Base-by-base conservation (phyloP, 2,329 filamentous ascomycete genomes). In the Pseudopyrenochaeta lycopersici region DNA sequence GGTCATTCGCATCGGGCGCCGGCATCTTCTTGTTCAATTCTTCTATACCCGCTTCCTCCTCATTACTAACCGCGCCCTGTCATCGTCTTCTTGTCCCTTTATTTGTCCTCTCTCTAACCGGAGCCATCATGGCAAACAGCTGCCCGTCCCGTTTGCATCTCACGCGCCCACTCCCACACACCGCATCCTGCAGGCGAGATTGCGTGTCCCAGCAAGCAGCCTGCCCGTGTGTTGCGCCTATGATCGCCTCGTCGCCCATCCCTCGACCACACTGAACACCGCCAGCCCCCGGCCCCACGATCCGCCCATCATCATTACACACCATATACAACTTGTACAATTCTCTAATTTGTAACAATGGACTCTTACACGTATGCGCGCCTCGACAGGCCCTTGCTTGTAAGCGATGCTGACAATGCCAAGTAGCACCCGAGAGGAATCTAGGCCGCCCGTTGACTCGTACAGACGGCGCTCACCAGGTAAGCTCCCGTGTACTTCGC, bases 401-500 rank as follows among this genome's bases (percentile, higher is more conserved):
- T 14, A 17, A 40, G 33, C 14, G 7, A 48, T 51, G 52, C 57
- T 73, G 42, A 74, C 49, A 15, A 30, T 29, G n/a, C 49, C 35
- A 44, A 66, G 55, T 51, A 56, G 58, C 27, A 63, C 64, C 55
- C 78, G 80, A 43, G 86, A 90, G 66, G 82, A 78, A 36, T 88
- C 87, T 59, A 88, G 89, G 64, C 66, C 73, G 10, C 59, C 68
- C 9, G 55, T 60, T 12, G 76, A 77, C 54, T 70, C 70, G 4
- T 77, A 77, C 49, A 84, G 88, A 54, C 84, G 84, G 56, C 84
- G 89, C 72, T 91, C 89, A 64, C 88, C 89, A 74, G 88, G 89
- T 91, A 82, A 72, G 87, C 52, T 35, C 18, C 40, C 60, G 30
- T 30, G 23, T 51, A 21, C 15, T 32, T 33, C 18, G 30, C 4